phyloP scores from a whole-genome alignment of 2,329 filamentous ascomycete genomes.

The Fusarium sp. region DNA sequence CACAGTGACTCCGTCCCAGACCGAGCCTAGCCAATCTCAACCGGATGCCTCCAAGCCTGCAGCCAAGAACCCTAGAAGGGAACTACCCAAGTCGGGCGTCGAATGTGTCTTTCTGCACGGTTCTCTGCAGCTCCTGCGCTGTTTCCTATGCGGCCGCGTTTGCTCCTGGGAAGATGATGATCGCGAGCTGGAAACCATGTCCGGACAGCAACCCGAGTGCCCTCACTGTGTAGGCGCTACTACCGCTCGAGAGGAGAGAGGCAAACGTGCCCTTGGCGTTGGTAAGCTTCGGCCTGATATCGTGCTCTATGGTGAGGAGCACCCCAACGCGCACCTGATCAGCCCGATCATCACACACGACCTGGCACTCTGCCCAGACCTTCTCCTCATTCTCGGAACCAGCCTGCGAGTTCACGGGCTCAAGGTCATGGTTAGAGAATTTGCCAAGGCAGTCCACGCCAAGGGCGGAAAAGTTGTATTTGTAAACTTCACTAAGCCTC shows the following conservation, averaged over 20 bases:
- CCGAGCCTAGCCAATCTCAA: slow-evolving; percentile 41
- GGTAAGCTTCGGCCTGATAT: slow-evolving; percentile 81
- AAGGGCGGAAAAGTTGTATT: slow-evolving; percentile 79
- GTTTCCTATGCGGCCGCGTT: slow-evolving; percentile 72
- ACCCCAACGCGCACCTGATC: slow-evolving; percentile 78
- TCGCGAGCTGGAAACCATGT: slow-evolving; percentile 70
- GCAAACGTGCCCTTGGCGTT: slow-evolving; percentile 77
- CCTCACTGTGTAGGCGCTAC: slow-evolving; percentile 76
- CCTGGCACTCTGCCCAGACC: slow-evolving; percentile 74
- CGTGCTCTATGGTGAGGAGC: slow-evolving; percentile 82
- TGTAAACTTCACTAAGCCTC: slow-evolving; percentile 80
- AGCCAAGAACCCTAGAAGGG: slow-evolving; percentile 45
- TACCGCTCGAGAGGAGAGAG: slow-evolving; percentile 73
- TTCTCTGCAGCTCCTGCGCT: slow-evolving; percentile 76
- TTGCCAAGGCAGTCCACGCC: slow-evolving; percentile 79
- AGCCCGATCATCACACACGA: slow-evolving; percentile 79
- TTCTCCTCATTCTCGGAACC: slow-evolving; percentile 80
- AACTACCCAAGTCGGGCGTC: slow-evolving; percentile 62
- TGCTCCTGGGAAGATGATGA: slow-evolving; percentile 73
- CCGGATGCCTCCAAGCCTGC: slow-evolving; percentile 37
- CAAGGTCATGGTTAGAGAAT: slow-evolving; percentile 79
- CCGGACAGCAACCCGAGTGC: slow-evolving; percentile 77
- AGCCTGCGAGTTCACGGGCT: slow-evolving; percentile 80
- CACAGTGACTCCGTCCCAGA: slow-evolving; percentile 20
- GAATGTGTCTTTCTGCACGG: slow-evolving; percentile 82